phyloP scores from a whole-genome alignment of 129 eudicot species.

The Pulicaria dysenterica region DNA sequence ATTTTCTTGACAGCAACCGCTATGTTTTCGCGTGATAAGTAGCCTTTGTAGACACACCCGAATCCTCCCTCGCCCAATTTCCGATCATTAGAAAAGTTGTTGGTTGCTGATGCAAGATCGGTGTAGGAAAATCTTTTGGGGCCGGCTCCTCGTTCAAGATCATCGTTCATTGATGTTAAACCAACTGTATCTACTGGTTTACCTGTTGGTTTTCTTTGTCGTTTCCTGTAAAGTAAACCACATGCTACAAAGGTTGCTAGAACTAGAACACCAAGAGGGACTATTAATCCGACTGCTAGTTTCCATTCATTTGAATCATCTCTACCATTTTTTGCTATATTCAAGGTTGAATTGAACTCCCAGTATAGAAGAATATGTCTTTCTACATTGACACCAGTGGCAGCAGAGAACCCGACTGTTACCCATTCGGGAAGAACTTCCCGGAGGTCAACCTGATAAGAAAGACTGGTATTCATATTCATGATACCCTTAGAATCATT shows the following conservation, averaged over 20 bases:
- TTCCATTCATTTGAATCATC: conserved; percentile 25
- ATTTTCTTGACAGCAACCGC: conserved; percentile 62
- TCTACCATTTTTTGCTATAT: neutral
- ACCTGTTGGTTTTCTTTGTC: neutral
- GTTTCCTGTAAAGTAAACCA: conserved; percentile 18
- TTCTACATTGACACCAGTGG: conserved; percentile 42
- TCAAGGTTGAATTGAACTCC: conserved; percentile 44
- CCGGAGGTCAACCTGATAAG: conserved; percentile 39
- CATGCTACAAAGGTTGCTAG: conserved; percentile 3
- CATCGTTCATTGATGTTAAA: conserved; percentile 43
- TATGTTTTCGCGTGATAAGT: conserved; percentile 31
- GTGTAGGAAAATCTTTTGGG: conserved; percentile 50
- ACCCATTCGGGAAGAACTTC: conserved; percentile 43
- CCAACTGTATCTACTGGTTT: conserved; percentile 18
- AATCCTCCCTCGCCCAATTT: conserved; percentile 68
- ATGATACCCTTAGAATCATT: conserved; percentile 1
- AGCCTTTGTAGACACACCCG: conserved; percentile 61
- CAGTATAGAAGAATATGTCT: conserved; percentile 39
- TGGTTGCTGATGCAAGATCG: conserved; percentile 49
- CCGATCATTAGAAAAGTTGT: conserved; percentile 43
- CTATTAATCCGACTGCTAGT: conserved; percentile 30
- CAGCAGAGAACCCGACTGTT: conserved; percentile 52
- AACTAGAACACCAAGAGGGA: conserved; percentile 25
- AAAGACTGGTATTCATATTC: conserved; percentile 35
- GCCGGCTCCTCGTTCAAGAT: conserved; percentile 55